Base-by-base conservation (phyloP, 78 protist genomes). In the Paratrimastix pyriformis region DNA sequence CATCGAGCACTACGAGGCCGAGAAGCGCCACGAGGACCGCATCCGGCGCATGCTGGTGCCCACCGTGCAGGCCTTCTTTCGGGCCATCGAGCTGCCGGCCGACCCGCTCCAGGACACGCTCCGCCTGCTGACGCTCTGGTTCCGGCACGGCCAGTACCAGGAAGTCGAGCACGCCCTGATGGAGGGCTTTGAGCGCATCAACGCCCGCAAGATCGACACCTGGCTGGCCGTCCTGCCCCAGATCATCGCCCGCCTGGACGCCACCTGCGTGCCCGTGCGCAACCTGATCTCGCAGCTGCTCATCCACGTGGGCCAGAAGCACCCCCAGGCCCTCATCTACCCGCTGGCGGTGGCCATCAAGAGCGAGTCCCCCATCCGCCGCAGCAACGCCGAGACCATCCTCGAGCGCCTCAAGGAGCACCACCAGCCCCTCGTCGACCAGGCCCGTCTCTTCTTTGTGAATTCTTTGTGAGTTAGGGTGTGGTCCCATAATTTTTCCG, bases 161-260 rank as follows among this genome's bases (percentile, higher is more conserved):
- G 44, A 66, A 5, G 72, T 66, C 33, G n/a, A n/a, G n/a, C n/a
- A n/a, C n/a, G n/a, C n/a, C 32, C 13, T 13, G n/a, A 13, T 24
- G 69, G 57, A 33, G 13, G 18, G 32, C 18, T 24, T 24, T 15
- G 13, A 64, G 13, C 90, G 18, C 13, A 38, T 64, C 69, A 18
- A 33, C 69, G 21, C 69, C 21, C 21, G 32, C 21, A 33, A 33
- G 18, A 64, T 70, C 42, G 69, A 76, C 54, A 65, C 21, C 4
- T 76, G 80, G 80, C 73, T 76, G 13, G 37, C 21, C 21, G 80
- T 76, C 26, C 3, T 76, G 40, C 80, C 80, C 65, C 80, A 76
- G 71, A 29, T 76, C 59, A 76, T 76, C 40, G 80, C 80, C 62
- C 32, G 69, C 21, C 42, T 76, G 65, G 35, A 52, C 38, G 38